Evolutionary conservation across 768 basidiomycete genomes (phyloP).

Genomic region (Kwoniella mangroviensis): DNA sequence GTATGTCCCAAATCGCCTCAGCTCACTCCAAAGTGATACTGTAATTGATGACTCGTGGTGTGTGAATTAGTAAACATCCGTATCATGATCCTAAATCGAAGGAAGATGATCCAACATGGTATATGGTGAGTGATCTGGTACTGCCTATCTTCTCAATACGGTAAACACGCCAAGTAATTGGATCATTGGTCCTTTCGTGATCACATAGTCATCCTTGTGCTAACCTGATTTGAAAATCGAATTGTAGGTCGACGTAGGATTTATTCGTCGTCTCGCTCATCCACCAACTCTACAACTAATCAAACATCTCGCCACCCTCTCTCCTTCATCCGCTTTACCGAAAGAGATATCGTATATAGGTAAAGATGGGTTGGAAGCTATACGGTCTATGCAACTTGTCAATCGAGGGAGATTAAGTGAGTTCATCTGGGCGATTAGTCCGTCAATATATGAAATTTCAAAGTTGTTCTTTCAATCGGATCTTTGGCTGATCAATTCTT

Average conservation of each 20-base stretch:
- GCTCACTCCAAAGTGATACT: not conserved
- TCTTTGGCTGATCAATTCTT: too few relatives aligned
- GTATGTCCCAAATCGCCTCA: constrained; percentile 61
- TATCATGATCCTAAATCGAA: constrained; percentile 68
- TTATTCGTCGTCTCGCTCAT: constrained; percentile 68
- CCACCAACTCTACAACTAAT: constrained; percentile 80
- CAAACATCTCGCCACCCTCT: constrained; percentile 64
- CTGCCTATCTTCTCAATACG: too few relatives aligned
- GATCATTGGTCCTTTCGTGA: too few relatives aligned
- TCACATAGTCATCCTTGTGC: too few relatives aligned
- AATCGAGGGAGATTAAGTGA: constrained; percentile 76
- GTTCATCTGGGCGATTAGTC: constrained; percentile 9
- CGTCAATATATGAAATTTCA: too few relatives aligned
- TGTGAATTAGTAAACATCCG: constrained; percentile 66
- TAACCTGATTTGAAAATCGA: too few relatives aligned
- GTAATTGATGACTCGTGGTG: not conserved
- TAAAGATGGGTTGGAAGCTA: constrained; percentile 63
- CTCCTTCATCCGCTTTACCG: constrained; percentile 59
- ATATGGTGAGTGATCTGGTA: constrained; percentile 74
- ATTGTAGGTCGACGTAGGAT: constrained; percentile 59
- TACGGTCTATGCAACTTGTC: constrained; percentile 75
- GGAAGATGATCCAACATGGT: constrained; percentile 79
- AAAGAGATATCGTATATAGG: constrained; percentile 71
- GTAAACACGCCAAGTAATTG: too few relatives aligned
- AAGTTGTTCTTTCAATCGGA: too few relatives aligned